Conservation (phyloP, 257 asterid species). For the Nicotiana paniculata region DNA sequence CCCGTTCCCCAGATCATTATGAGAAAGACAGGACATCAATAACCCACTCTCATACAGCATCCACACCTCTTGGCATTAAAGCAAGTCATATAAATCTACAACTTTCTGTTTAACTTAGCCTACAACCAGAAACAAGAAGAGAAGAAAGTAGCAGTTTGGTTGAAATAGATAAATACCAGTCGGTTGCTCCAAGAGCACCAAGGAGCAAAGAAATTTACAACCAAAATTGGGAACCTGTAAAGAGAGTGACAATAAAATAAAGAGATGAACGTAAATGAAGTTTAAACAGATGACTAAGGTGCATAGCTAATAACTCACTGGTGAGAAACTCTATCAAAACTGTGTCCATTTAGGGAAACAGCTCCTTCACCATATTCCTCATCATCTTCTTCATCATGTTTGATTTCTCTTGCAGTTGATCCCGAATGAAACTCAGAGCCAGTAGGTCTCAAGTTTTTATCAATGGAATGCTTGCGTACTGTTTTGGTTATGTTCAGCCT, state of each 20-base stretch:
- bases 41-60: not conserved
- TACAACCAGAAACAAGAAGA: slow-evolving; percentile 11
- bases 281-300: slow-evolving; percentile 5
- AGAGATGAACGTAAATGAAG: slow-evolving; percentile 11
- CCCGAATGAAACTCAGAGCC: slow-evolving; percentile 78
- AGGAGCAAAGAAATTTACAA: slow-evolving; percentile 90
- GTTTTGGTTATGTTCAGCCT: slow-evolving; percentile 94
- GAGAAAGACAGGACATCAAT: not conserved
- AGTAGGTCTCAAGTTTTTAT: slow-evolving; percentile 64
- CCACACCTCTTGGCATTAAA: not conserved
- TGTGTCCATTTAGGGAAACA: slow-evolving; percentile 49
- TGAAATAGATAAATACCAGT: slow-evolving; percentile 43
- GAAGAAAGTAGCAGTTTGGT: slow-evolving; percentile 6
- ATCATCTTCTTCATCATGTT: slow-evolving; percentile 73
- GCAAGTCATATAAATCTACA: not conserved
- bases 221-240: slow-evolving; percentile 71
- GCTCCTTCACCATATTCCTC: slow-evolving; percentile 87
- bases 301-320: slow-evolving; percentile 44
- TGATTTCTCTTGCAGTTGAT: slow-evolving; percentile 37
- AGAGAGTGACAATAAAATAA: slow-evolving; percentile 16
- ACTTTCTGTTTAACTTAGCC: not conserved
- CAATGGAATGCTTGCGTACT: slow-evolving; percentile 72
- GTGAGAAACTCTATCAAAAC: slow-evolving; percentile 76
- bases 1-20: not conserved
- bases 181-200: slow-evolving; percentile 96